Conservation (phyloP, 2,329 filamentous ascomycete genomes). For the Penicillium sp. region DNA sequence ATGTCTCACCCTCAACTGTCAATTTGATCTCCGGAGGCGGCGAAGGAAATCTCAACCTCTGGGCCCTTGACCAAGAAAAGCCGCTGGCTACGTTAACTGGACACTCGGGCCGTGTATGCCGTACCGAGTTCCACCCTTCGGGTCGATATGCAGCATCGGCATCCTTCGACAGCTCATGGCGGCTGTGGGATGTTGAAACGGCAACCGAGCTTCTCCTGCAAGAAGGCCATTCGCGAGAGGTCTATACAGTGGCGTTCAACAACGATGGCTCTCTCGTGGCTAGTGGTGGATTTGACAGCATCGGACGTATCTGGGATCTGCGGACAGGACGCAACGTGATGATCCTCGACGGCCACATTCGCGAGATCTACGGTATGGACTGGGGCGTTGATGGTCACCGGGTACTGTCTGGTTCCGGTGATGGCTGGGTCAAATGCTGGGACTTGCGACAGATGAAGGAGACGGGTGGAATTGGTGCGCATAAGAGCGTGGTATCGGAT, state of each 20-base stretch:
- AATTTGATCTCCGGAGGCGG: slow-evolving; percentile 90
- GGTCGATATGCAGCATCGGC: slow-evolving; percentile 88
- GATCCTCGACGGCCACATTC: slow-evolving; percentile 90
- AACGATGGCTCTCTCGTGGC: slow-evolving; percentile 85
- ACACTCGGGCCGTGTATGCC: slow-evolving; percentile 82
- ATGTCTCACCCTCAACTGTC: slow-evolving; percentile 69
- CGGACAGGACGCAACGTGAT: slow-evolving; percentile 91
- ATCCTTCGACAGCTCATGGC: slow-evolving; percentile 95
- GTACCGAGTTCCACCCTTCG: slow-evolving; percentile 92
- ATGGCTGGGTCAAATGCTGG: slow-evolving; percentile 98
- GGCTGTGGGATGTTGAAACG: slow-evolving; percentile 89
- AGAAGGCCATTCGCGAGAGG: slow-evolving; percentile 91
- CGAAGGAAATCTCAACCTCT: slow-evolving; percentile 83
- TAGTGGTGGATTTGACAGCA: slow-evolving; percentile 90
- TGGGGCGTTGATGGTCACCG: slow-evolving; percentile 90
- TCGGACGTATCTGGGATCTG: slow-evolving; percentile 93
- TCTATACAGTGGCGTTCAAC: slow-evolving; percentile 88
- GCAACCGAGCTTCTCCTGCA: slow-evolving; percentile 82
- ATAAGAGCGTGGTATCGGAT: slow-evolving; percentile 88
- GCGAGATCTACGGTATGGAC: slow-evolving; percentile 88
- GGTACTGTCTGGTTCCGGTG: slow-evolving; percentile 87
- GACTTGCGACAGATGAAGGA: slow-evolving; percentile 86
- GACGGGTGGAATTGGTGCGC: slow-evolving; percentile 82
- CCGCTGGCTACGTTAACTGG: slow-evolving; percentile 79
- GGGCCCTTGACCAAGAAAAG: slow-evolving; percentile 84